Evolutionary conservation across 345 rosid genomes (phyloP), one percentile per base, ranked within the genome.

Genomic region (Populus simonii): DNA sequence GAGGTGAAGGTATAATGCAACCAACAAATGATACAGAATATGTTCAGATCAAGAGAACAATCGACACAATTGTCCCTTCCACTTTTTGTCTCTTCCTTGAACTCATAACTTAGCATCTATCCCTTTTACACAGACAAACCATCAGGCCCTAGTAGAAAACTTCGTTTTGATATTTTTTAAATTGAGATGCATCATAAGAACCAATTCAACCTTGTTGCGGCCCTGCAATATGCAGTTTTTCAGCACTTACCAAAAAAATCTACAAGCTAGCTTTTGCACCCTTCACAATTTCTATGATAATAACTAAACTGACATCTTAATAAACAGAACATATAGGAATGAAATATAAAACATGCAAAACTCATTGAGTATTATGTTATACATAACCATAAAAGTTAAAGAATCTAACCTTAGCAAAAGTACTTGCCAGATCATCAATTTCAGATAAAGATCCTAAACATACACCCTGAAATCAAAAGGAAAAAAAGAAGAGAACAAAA

Each of bases 341-440:
- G n/a, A 59, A 59, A 59, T 59, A 47, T 47, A 47, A 23, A n/a
- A 57, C 29, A 57, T n/a, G 63, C 10, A 59, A n/a, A 59, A 33
- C 49, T 72, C 73, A 41, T 70, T 4, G 51, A 20, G 35, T 41
- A 6, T 11, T 2, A 36, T 53, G 15, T 31, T 66, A 49, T 35
- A 41, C 73, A 13, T 20, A 31, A 71, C 27, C 68, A 6, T 49
- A 79, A 27, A 69, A 15, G 31, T 57, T 76, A 35, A 45, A 81
- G 29, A 78, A 49, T 31, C 86, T 81, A 22, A 96, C 99, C 99
- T 93, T 93, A 41, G 97, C 92, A 84, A 93, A 93, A 68, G 99
- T 93, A 74, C 90, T 91, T 49, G 99, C 86, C 68, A 96, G 86
- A 84, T 96, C 99, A 84, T 96, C 98, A 83, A 93, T 78, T n/a